Evolutionary conservation across 2,329 filamentous ascomycete species (phyloP).

Genomic region (Cordyceps cicadae): DNA sequence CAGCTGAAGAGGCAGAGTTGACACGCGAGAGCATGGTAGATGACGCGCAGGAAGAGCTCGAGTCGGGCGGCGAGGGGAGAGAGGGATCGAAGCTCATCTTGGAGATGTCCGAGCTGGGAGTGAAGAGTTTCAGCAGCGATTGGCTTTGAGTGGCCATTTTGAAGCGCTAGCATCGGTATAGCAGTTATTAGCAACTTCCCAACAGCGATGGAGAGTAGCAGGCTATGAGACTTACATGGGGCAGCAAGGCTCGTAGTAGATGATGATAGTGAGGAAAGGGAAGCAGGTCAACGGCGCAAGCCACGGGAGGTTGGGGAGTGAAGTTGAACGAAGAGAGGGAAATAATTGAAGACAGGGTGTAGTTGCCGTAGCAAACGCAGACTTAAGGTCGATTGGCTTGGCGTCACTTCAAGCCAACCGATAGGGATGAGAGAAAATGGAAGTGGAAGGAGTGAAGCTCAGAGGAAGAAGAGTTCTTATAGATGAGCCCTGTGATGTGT

Average conservation of each 20-base stretch:
- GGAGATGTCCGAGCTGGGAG: neutral
- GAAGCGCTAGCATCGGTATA: neutral
- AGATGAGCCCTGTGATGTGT: neutral
- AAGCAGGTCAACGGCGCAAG: neutral
- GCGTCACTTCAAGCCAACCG: slow-evolving; percentile 4
- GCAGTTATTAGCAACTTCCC: neutral
- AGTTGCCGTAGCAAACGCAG: neutral
- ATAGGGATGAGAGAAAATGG: neutral
- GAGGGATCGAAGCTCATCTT: neutral
- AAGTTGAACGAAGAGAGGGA: too few species aligned
- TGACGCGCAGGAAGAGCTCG: neutral
- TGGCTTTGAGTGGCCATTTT: neutral
- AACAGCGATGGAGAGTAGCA: neutral
- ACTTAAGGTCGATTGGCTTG: neutral
- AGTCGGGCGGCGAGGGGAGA: neutral
- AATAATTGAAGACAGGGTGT: neutral
- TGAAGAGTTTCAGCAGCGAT: neutral
- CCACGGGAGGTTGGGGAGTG: neutral
- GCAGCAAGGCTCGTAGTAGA: neutral
- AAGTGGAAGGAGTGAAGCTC: neutral
- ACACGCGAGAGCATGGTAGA: neutral
- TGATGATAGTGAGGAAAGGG: neutral
- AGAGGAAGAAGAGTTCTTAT: neutral
- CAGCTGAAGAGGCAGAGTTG: neutral
- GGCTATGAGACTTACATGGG: neutral